Evolutionary conservation across 2,329 filamentous ascomycete species (phyloP), one percentile per base, ranked within the genome.

Genomic region (Fusarium sp.): DNA sequence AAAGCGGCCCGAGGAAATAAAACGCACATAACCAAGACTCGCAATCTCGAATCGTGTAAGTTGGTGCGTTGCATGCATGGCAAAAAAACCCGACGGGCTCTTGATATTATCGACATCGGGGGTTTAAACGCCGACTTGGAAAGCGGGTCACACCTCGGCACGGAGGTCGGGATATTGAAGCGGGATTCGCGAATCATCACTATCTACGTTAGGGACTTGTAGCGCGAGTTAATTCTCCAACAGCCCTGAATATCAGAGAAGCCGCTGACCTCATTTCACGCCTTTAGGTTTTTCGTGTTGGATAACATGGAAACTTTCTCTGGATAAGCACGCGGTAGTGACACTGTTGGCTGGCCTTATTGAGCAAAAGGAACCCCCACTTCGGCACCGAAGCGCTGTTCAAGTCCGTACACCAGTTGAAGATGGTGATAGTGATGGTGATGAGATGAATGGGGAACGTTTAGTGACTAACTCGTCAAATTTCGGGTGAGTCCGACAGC

Each of bases 301-400:
- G 31, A 36, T n/a, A 39, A 44, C n/a, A 42, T 50, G 15, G 22
- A 56, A 53, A 39, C 45, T 22, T 62, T 39, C 12, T 52, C 38
- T 55, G n/a, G 36, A 52, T 50, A 65, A 52, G 35, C 39, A 58
- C 42, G 41, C 41, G n/a, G 45, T 62, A 59, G 56, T 57, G 41
- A 36, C 29, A 18, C 25, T 27, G 35, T 31, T 53, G 35, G 33
- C 49, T n/a, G 33, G 35, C 49, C 33, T 53, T 29, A n/a, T 53
- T 62, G 41, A 17, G 14, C 31, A 38, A 25, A 25, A 54, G 22
- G 9, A 41, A 29, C 46, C 65, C 64, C 57, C 70, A 61, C 42
- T 55, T 75, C 74, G 74, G 75, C 68, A 58, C 75, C 75, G 74
- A 76, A 22, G 42, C 52, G 64, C 35, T 45, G 52, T 57, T 75